Base-by-base conservation (phyloP, 1,139 yeast species). In the Suzukiozyma palmioleophila region DNA sequence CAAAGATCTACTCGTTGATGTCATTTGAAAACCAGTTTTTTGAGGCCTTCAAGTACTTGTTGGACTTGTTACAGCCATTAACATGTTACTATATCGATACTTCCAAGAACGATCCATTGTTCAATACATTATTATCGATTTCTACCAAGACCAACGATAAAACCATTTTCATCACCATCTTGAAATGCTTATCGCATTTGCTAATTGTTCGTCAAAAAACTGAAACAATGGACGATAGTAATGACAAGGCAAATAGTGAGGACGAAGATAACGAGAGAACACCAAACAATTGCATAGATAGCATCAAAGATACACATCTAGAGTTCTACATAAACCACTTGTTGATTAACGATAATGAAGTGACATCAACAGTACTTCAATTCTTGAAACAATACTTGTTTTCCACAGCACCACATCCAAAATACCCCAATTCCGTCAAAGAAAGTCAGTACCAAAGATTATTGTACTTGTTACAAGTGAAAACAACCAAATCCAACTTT, bases 31-130 rank as follows among this genome's bases (percentile, higher is more conserved):
- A 62, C 59, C 77, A 73, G 43, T 67, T 69, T 48, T 55, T 54
- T 37, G 98, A 92, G 59, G 66, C 84, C 35, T 69, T 83, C 39
- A 77, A 74, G 43, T 88, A 85, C 56, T 67, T 82, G 22, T 62
- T 89, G 40, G 98, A 92, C 57, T 75, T 90, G 32, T 75, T 87
- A 39, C 98, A 92, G 56, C 82, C 92, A 2, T 76, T 89, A 35
- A 81, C 92, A 6, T 84, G 96, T 38, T 87, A 86, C 59, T 73
- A 86, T 50, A 81, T 88, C 11, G 92, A 94, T 27, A 83, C 81
- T 28, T 70, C 75, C 35, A 75, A 74, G 46, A 77, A 78, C 49
- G 90, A 84, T 57, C 75, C 75, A 9, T 64, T 81, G 42, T 82
- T 84, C 56, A 61, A 73, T 39, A 61, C 70, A 8, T 62, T 84